Evolutionary conservation across 2,329 filamentous ascomycete genomes (phyloP), one percentile per base, ranked within the genome.

Genomic region (Alternaria alternata): DNA sequence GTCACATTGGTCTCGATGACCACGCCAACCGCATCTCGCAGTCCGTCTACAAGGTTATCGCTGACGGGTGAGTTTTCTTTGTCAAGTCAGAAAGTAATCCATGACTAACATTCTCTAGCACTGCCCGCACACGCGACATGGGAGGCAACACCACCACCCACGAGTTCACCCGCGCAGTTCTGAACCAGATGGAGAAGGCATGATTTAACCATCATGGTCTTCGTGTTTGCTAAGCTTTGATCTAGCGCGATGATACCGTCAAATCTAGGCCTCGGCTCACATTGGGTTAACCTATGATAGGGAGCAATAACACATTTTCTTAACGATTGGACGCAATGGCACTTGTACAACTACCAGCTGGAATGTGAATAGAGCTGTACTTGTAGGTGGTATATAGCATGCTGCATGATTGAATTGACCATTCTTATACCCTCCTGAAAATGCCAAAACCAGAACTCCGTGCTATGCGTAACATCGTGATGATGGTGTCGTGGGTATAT

Each of bases 1-100:
- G 95, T 79, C 95, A 99, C 84, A 88, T 99, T 69, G 95, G 95
- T 72, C 91, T 99, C 52, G 94, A 99, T 78, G 93, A 98, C 81
- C 95, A 99, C 81, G 95, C 95, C 76, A 97, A 97, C 88, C 90
- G 95, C 79, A 97, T 98, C 83, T 96, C 93, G 81, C 94, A 94
- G 86, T 90, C 91, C 70, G 88, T 91, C 47, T 90, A 91, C 78
- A 88, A 89, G 78, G 88, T 90, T 60, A 98, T 99, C 79, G 90
- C 91, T 72, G 93, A 97, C 78, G 94, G 92, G 92, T 95, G 84
- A 84, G 90, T 68, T 43, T 24, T 24, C 22, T 3, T 38, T 6
- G 20, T 44, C 5, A 14, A 39, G 1, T 5, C 26, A 22, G 30
- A 7, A 39, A 44, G 51, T 32, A 39, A 16, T 4, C 22, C 14